Evolutionary conservation across 2,329 filamentous ascomycete genomes (phyloP).

Genomic region (Dactylellina sp.): DNA sequence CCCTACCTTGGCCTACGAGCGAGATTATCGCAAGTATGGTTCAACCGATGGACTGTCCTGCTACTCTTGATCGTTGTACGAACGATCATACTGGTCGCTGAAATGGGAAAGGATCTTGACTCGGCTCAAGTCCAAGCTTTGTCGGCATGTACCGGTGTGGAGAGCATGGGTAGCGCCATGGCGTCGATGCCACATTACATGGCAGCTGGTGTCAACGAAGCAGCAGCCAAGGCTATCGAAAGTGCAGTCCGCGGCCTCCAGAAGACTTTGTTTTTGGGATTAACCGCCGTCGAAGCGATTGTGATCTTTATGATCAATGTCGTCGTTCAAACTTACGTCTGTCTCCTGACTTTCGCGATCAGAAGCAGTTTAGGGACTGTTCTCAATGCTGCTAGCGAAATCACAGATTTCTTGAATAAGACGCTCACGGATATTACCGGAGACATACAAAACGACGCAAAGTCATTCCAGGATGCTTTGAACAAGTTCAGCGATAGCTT

Average conservation of each 20-base stretch:
- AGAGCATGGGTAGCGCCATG: conserved; percentile 93
- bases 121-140: conserved; percentile 84
- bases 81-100: conserved; percentile 79
- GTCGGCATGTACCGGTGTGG: conserved; percentile 88
- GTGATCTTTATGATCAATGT: conserved; percentile 93
- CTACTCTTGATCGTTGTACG: conserved; percentile 85
- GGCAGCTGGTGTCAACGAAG: conserved; percentile 84
- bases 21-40: conserved; percentile 93
- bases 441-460: conserved; percentile 68
- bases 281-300: conserved; percentile 86
- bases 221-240: conserved; percentile 83
- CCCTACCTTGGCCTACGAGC: conserved; percentile 92
- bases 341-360: conserved; percentile 85
- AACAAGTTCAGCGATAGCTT: conserved; percentile 69
- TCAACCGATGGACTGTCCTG: conserved; percentile 96
- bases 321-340: conserved; percentile 88
- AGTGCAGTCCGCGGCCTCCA: conserved; percentile 83
- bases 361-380: conserved; percentile 81
- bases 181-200: conserved; percentile 98
- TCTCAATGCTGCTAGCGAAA: conserved; percentile 72
- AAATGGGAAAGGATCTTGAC: conserved; percentile 78
- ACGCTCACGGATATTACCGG: conserved; percentile 66
- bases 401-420: conserved; percentile 72
- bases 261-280: conserved; percentile 78
- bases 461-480: conserved; percentile 64